Conservation (phyloP, 306 rosid genomes). For the Prunus kanzakura region DNA sequence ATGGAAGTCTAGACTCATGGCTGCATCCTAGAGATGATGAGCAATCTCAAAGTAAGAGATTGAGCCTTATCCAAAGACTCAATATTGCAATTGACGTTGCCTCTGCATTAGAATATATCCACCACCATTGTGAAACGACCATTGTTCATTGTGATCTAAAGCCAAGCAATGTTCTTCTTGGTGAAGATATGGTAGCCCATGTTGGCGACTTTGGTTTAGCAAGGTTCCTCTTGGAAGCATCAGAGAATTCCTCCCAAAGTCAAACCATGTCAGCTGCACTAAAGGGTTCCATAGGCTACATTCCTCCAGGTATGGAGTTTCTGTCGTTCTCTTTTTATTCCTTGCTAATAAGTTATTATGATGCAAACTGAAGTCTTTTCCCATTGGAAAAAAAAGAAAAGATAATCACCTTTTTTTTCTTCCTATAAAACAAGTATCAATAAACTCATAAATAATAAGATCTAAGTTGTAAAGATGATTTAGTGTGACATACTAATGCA, state of each 20-base stretch:
- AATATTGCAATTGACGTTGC: constrained; percentile 26
- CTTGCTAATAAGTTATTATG: no score
- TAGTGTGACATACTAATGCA: no score
- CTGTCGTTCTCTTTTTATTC: no score
- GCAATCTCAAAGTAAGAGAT: neutral
- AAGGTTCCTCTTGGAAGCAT: constrained; percentile 5
- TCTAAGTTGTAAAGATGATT: no score
- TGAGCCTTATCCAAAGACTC: constrained; percentile 28
- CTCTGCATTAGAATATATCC: constrained; percentile 2
- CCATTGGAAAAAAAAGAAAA: no score
- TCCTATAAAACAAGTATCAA: no score
- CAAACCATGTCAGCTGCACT: neutral
- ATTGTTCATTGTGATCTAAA: constrained; percentile 37
- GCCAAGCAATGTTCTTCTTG: constrained; percentile 31
- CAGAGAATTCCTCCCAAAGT: neutral
- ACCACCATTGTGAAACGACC: constrained; percentile 14
- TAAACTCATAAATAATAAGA: no score
- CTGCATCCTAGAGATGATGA: constrained; percentile 14
- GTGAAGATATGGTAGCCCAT: constrained; percentile 33
- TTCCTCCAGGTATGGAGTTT: no score
- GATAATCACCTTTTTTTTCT: no score
- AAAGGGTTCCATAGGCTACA: no score
- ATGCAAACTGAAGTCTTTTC: no score
- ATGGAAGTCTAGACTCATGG: constrained; percentile 34
- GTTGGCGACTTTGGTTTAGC: constrained; percentile 31